Conservation (phyloP, 768 basidiomycete species). For the Pleurotus pulmonarius region DNA sequence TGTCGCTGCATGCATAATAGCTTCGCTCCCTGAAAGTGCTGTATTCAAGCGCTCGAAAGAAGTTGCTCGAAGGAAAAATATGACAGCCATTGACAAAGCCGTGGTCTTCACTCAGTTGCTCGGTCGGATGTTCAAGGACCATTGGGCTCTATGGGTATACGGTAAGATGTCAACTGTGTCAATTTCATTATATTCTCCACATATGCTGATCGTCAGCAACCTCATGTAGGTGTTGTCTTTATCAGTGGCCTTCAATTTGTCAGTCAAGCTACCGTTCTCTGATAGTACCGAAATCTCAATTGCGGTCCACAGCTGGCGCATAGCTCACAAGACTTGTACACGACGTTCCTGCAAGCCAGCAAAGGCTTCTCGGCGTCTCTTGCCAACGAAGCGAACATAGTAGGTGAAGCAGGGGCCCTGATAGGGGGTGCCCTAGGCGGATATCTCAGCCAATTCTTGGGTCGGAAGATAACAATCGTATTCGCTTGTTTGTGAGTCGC, state of each 20-base stretch:
- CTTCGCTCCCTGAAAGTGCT: constrained; percentile 52
- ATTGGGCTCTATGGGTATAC: constrained; percentile 63
- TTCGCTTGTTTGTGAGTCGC: constrained; percentile 5
- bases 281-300: neutral
- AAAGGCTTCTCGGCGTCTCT: constrained; percentile 44
- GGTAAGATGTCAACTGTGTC: constrained; percentile 1
- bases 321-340: constrained; percentile 43
- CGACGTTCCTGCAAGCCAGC: constrained; percentile 48
- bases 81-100: constrained; percentile 34
- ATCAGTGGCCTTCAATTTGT: constrained; percentile 12
- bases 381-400: constrained; percentile 60
- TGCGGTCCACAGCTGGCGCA: constrained; percentile 9
- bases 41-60: constrained; percentile 45
- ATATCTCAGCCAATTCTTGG: constrained; percentile 51
- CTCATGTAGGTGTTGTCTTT: constrained; percentile 8
- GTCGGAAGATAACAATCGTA: constrained; percentile 58
- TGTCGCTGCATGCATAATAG: constrained; percentile 50
- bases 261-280: neutral
- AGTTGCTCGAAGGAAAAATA: constrained; percentile 17
- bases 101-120: constrained; percentile 52
- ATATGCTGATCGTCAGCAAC: neutral
- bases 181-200: neutral
- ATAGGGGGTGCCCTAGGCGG: constrained; percentile 53
- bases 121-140: constrained; percentile 49
- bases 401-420: constrained; percentile 29